Evolutionary conservation across 2,329 filamentous ascomycete genomes (phyloP).

Genomic region (Fusarium euwallaceae): DNA sequence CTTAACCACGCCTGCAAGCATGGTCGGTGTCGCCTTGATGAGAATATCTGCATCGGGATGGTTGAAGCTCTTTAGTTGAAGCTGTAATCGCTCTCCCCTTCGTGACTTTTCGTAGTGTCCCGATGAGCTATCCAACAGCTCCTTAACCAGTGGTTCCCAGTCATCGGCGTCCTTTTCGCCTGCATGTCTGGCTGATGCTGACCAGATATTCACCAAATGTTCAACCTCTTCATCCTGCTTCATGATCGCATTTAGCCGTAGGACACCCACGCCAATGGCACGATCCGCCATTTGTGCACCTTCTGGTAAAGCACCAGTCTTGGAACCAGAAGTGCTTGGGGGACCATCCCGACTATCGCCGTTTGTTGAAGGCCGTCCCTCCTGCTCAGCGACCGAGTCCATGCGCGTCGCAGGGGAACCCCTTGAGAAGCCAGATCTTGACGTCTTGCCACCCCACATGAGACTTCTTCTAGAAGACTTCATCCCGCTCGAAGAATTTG

Average conservation of each 20-base stretch:
- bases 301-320: conserved; percentile 42
- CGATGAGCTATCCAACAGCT: conserved; percentile 79
- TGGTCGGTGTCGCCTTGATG: conserved; percentile 87
- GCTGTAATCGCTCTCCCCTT: conserved; percentile 80
- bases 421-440: conserved; percentile 67
- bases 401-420: conserved; percentile 63
- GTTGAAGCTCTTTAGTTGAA: conserved; percentile 84
- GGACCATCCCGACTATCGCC: conserved; percentile 63
- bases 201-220: conserved; percentile 83
- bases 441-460: conserved; percentile 77
- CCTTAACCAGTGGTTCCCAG: conserved; percentile 80
- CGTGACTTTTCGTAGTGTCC: conserved; percentile 80
- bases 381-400: conserved; percentile 68
- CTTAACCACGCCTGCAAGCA: conserved; percentile 83
- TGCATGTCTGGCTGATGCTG: conserved; percentile 67
- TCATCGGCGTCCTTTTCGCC: conserved; percentile 73
- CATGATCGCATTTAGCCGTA: conserved; percentile 82
- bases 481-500: conserved; percentile 62
- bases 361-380: conserved; percentile 54
- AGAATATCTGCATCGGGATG: conserved; percentile 82
- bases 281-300: conserved; percentile 58
- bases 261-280: conserved; percentile 80
- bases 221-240: conserved; percentile 80
- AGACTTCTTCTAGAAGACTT: conserved; percentile 72
- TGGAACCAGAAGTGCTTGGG: conserved; percentile 70